phyloP scores from a whole-genome alignment of 2,329 filamentous ascomycete genomes.

The Colletotrichum sp. region DNA sequence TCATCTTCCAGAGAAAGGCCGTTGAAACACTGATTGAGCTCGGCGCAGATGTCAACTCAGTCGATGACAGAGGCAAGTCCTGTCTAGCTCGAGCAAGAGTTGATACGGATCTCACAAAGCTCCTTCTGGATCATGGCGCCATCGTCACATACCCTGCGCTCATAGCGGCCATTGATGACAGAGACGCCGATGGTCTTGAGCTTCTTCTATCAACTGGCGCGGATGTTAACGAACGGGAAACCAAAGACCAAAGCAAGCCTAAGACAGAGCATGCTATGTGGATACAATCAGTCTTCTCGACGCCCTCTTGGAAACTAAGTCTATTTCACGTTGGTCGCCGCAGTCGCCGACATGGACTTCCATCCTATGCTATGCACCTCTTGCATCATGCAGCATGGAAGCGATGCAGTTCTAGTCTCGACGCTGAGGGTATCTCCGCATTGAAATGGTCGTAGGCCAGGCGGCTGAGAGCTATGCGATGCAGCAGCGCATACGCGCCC shows the following conservation, averaged over 20 bases:
- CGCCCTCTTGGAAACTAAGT: background rate
- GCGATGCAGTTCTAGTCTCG: background rate
- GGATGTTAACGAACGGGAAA: background rate
- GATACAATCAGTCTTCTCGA: background rate
- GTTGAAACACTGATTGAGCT: background rate
- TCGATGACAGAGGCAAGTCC: background rate
- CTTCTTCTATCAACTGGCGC: background rate
- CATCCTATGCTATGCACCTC: background rate
- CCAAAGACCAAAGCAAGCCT: background rate
- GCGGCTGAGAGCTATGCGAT: too few species aligned
- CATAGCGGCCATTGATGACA: background rate
- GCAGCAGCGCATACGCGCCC: too few species aligned
- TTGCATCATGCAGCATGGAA: background rate
- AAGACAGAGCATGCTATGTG: background rate
- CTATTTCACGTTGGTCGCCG: background rate
- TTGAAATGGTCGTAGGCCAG: too few species aligned
- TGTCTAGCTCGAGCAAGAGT: background rate
- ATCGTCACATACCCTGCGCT: background rate
- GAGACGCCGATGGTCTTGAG: background rate
- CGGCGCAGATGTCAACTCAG: background rate
- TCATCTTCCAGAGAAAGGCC: background rate
- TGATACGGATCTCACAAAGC: background rate
- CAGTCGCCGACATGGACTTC: background rate
- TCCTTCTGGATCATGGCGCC: background rate
- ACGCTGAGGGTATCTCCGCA: background rate